Base-by-base conservation (phyloP, 805 yeast genomes). In the Isabelozyma rhagii region DNA sequence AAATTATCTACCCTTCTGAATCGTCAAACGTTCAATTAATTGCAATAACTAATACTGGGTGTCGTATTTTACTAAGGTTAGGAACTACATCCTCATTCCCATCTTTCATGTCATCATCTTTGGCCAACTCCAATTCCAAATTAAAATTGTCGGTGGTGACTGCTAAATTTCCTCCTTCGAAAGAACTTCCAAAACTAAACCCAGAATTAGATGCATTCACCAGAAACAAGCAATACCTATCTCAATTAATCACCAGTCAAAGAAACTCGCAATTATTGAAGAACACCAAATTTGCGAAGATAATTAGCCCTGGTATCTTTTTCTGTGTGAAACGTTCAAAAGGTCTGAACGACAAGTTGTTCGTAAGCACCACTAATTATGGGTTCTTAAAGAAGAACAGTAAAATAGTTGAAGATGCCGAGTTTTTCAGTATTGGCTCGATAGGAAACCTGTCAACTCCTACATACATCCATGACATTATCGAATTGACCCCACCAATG, bases 231-330 rank as follows among this genome's bases (percentile, higher is more conserved):
- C 77, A 72, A 47, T 72, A 73, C 45, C 57, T 70, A 17, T 61
- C 74, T 7, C 74, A 69, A 54, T 58, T 73, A 52, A 67, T 71
- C 14, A 59, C 69, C 11, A 67, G 66, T 52, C 79, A 74, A 51
- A 77, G 73, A 51, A 70, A 68, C 50, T 78, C 82, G 74, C 87
- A 63, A 66, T 76, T 90, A 44, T 71, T 85, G 50, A 79, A 78
- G 51, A 80, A 85, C 43, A 77, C 87, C 27, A 72, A 79, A 40
- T 72, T 82, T 9, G 77, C 87, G 25, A 77, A 80, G 31, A 73
- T 92, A 10, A 74, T 89, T 29, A 83, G 96, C 17, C 97, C 97
- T 0, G 96, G 96, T n/a, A 84, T 90, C 3, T 92, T 84, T 59
- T 76, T 92, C 52, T 85, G 89, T 39, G 87, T 85, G 10, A 72